phyloP scores from a whole-genome alignment of 495 filamentous ascomycete species.

The Penicillium subrubescens region DNA sequence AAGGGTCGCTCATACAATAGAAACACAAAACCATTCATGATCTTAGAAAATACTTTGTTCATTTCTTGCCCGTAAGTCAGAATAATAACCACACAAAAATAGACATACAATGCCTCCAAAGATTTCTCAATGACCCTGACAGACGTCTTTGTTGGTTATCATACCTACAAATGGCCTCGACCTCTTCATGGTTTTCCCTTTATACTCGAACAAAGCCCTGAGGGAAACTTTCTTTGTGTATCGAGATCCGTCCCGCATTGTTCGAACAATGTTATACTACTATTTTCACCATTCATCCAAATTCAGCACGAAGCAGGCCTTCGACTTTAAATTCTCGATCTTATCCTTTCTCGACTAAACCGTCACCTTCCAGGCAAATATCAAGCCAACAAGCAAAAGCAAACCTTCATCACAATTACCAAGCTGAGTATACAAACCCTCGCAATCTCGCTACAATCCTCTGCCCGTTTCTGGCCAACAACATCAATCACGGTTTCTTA shows the following conservation, averaged over 20 bases:
- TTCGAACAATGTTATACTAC: background rate
- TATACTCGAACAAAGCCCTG: background rate
- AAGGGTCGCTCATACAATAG: background rate
- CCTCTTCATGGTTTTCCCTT: background rate
- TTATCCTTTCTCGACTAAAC: background rate
- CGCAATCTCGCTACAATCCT: background rate
- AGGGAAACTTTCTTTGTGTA: background rate
- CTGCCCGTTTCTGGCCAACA: background rate
- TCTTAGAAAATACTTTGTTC: background rate
- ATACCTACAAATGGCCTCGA: background rate
- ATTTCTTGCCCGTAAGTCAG: background rate
- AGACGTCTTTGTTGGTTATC: background rate
- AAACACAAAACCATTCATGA: background rate
- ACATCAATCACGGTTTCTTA: background rate
- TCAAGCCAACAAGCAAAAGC: background rate
- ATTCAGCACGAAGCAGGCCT: background rate
- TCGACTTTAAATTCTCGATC: background rate
- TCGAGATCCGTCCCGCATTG: background rate
- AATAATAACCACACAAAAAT: background rate
- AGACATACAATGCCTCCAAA: background rate
- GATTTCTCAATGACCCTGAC: background rate
- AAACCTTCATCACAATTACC: background rate
- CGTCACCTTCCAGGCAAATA: background rate
- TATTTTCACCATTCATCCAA: background rate
- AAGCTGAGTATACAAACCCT: background rate